A percentile compares a stretch with the other conserved stretches of the same genome.
phyloP scores from a whole-genome alignment of 1,284 basidiomycete species.

The Hypsizygus ulmarius region DNA sequence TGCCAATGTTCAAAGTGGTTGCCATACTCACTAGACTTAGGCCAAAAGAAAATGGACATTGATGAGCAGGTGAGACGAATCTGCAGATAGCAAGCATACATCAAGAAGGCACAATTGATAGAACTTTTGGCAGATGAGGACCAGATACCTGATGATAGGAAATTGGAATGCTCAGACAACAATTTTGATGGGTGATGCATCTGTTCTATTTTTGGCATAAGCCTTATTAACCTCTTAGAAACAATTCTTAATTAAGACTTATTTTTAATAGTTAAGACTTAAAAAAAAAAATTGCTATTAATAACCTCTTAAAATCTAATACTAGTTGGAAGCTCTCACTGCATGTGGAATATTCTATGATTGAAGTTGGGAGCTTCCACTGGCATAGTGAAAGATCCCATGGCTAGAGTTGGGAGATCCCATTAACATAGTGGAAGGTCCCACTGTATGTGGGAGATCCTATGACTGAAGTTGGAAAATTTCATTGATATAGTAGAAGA shows the following conservation, averaged over 20 bases:
- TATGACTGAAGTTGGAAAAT: no score
- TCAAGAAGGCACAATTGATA: slow-evolving; percentile 19
- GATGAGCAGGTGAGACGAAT: slow-evolving; percentile 5
- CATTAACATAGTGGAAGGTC: no score
- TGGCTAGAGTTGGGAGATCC: no score
- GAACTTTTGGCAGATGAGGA: slow-evolving; percentile 20
- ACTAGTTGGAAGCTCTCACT: background rate
- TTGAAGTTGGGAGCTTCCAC: no score
- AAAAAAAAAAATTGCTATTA: slow-evolving; percentile 2
- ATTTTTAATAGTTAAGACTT: slow-evolving; percentile 5
- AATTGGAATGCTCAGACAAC: slow-evolving; percentile 16
- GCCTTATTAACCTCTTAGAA: slow-evolving; percentile 18
- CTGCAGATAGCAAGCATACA: slow-evolving; percentile 6
- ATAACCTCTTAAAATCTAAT: slow-evolving; percentile 1
- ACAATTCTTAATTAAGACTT: slow-evolving; percentile 16
- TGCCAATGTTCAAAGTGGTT: background rate
- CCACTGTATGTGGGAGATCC: no score
- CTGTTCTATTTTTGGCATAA: background rate
- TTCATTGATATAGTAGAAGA: no score
- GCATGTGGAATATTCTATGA: no score
- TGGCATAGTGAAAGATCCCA: no score
- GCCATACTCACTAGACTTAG: background rate
- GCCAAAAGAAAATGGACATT: background rate
- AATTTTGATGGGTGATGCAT: slow-evolving; percentile 14
- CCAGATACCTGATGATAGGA: slow-evolving; percentile 17